A percentile compares a stretch with the other conserved stretches of the same genome.
phyloP scores from a whole-genome alignment of 2,329 filamentous ascomycete genomes.

The Ploettnerulaceae sp. region DNA sequence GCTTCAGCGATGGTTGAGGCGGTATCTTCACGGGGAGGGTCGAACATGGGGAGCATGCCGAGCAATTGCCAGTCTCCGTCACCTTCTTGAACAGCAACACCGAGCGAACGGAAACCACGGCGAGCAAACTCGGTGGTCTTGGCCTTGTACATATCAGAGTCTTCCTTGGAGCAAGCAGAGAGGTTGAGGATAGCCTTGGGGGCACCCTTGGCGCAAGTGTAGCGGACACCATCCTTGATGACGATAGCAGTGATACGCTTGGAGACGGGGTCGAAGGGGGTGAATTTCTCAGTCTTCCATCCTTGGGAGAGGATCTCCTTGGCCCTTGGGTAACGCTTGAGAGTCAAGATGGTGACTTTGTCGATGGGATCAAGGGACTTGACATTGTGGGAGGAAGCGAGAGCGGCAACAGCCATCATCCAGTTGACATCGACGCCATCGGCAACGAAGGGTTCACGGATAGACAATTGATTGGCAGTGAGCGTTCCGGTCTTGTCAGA shows the following conservation, averaged over 20 bases:
- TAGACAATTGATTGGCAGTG: constrained; percentile 69
- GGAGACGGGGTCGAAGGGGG: constrained; percentile 72
- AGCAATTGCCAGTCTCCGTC: constrained; percentile 66
- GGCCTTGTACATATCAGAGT: constrained; percentile 61
- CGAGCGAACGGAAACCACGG: constrained; percentile 75
- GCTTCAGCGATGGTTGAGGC: constrained; percentile 74
- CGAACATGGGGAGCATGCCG: constrained; percentile 76
- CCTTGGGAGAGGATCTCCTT: constrained; percentile 70
- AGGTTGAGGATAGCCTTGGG: constrained; percentile 70
- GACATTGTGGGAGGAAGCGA: constrained; percentile 74
- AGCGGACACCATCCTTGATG: constrained; percentile 63
- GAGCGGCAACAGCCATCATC: constrained; percentile 78
- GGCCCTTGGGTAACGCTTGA: constrained; percentile 72
- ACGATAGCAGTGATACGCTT: constrained; percentile 72
- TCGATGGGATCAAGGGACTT: constrained; percentile 75
- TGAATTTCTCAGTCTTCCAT: constrained; percentile 75
- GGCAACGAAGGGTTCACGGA: constrained; percentile 71
- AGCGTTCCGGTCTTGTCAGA: constrained; percentile 79
- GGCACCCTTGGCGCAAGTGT: constrained; percentile 72
- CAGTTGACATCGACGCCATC: constrained; percentile 76
- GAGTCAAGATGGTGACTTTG: constrained; percentile 71
- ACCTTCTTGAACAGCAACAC: constrained; percentile 74
- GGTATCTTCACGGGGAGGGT: constrained; percentile 73
- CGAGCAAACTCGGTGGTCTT: constrained; percentile 72
- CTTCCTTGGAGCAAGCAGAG: constrained; percentile 61